Evolutionary conservation across 768 basidiomycete genomes (phyloP), one percentile per base, ranked within the genome.

Genomic region (Coprinellus micaceus): DNA sequence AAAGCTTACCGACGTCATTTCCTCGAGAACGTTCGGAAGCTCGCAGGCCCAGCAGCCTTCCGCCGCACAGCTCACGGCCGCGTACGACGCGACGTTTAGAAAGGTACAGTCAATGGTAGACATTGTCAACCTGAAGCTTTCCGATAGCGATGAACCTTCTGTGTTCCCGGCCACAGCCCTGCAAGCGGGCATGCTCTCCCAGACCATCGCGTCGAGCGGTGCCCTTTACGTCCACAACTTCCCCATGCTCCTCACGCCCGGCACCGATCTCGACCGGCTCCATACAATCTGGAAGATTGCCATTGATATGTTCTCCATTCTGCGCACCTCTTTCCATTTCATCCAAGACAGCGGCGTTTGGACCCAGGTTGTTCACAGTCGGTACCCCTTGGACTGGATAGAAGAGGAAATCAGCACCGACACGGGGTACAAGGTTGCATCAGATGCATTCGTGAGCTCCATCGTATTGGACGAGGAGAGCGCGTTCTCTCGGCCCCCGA

Each of bases 321-420:
- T 81, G 43, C 72, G 80, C 15, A 77, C 79, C 11, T 74, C 80
- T 1, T 81, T 81, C 61, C 75, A 79, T 61, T 78, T 79, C 56
- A 59, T 70, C 17, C 48, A 66, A 10, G 71, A 72, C 21, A 55
- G 61, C 2, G 75, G 73, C 5, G 30, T 69, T 11, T 72, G 71
- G 71, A 70, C 63, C 17, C 70, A 71, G 58, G 69, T 61, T 5
- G 61, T 70, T 25, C 70, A 73, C 54, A 64, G 64, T 19, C 17
- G 50, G 13, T 55, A 53, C 29, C 12, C 44, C 17, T 58, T 68
- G 13, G 52, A 64, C 25, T 71, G 69, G 66, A 53, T 65, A 12
- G 58, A 46, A 12, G 25, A 44, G 29, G 19, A 60, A 52, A 25
- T 57, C 40, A 6, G 57, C 65, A 47, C 53, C 17, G 25, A 49